Evolutionary conservation across 257 asterid genomes (phyloP), one percentile per base, ranked within the genome.

Genomic region (Gentiana dahurica): DNA sequence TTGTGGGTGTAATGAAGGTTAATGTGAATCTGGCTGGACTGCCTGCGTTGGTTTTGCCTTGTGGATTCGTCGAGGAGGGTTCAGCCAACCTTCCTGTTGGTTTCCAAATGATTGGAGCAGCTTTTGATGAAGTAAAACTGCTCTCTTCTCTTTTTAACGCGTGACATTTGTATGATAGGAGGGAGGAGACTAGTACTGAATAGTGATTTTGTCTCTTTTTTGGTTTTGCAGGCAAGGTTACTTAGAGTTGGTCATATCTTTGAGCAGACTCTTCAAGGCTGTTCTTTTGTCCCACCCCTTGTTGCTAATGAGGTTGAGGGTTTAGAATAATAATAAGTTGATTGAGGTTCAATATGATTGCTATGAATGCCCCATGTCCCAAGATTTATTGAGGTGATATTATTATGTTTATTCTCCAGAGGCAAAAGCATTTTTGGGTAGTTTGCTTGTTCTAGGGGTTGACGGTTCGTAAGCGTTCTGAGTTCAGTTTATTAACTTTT

Each of bases 21-120:
- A 92, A 92, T 68, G 97, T 92, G 54, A 92, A 92, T 86, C 77
- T 88, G 85, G 94, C 97, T 70, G 98, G 98, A 53, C 79, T 92
- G 47, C 97, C 97, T 49, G 98, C 98, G n/a, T 71, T 92, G 68
- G 98, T 92, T 74, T 65, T 92, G 65, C 97, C 98, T 0, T 92
- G 98, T 79, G 98, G 98, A 62, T 75, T 83, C 73, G 86, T 73
- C 55, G 65, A 71, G 57, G 83, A 77, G 59, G 93, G 75, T 8
- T 65, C 83, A 43, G 71, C 70, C 53, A 65, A 74, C 57, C 79
- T 92, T 59, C 97, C 97, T 3, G 81, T 88, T 59, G 98, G 98
- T 50, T 37, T 86, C 65, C 98, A 92, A 78, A 83, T 92, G 83
- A 88, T 92, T 54, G 97, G 98, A 69, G 83, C 95, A 44, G 87